Evolutionary conservation across 2,329 filamentous ascomycete genomes (phyloP).

Genomic region (Penicillium concentricum): DNA sequence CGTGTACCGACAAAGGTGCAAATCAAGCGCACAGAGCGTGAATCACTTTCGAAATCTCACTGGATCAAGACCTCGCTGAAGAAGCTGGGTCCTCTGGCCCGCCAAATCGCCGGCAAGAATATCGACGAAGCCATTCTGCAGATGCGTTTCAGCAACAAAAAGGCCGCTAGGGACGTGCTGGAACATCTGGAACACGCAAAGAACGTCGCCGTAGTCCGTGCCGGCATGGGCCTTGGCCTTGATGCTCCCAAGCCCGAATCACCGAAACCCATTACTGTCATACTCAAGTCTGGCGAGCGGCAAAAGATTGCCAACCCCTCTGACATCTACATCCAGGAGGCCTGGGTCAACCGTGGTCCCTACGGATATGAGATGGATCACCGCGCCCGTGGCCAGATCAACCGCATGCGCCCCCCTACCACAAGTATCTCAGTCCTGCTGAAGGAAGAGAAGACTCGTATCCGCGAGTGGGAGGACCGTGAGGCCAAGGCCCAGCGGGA

Average conservation of each 20-base stretch:
- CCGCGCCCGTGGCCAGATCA: slow-evolving; percentile 71
- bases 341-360: slow-evolving; percentile 81
- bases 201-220: slow-evolving; percentile 73
- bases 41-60: slow-evolving; percentile 62
- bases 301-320: slow-evolving; percentile 70
- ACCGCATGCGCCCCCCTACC: slow-evolving; percentile 67
- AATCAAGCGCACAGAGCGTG: slow-evolving; percentile 65
- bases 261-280: slow-evolving; percentile 57
- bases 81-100: slow-evolving; percentile 82
- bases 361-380: slow-evolving; percentile 64
- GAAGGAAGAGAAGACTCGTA: slow-evolving; percentile 90
- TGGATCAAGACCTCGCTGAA: slow-evolving; percentile 82
- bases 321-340: slow-evolving; percentile 86
- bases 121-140: slow-evolving; percentile 90
- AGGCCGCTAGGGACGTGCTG: slow-evolving; percentile 75
- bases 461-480: slow-evolving; percentile 75
- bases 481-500: slow-evolving; percentile 75
- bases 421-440: slow-evolving; percentile 77
- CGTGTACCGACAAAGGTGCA: slow-evolving; percentile 65
- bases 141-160: slow-evolving; percentile 96
- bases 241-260: slow-evolving; percentile 28
- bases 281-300: slow-evolving; percentile 72
- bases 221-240: slow-evolving; percentile 86
- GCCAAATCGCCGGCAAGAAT: slow-evolving; percentile 90
- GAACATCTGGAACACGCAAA: slow-evolving; percentile 78